Evolutionary conservation across 306 rosid species (phyloP), one percentile per base, ranked within the genome.

Genomic region (Rosa multiflora): DNA sequence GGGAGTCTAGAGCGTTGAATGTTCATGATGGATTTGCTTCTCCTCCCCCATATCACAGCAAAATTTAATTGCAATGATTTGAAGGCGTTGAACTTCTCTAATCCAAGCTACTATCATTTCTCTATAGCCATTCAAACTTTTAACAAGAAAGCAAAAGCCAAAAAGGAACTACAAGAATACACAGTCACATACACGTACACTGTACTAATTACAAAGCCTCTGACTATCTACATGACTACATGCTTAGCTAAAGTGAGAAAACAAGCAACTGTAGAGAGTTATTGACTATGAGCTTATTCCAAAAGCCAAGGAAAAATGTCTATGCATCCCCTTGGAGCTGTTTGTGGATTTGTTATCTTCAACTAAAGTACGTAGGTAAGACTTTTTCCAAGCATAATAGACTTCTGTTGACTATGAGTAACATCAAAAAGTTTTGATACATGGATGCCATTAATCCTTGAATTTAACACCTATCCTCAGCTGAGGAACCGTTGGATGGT

Each of bases 401-500:
- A 13, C 37, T 88, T n/a, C n/a, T 61, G 43, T 64, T 23, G 67
- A 26, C 67, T 61, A 23, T 4, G 67, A 26, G 39, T 90, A 93
- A 80, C 98, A 90, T 91, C 81, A 90, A 90, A 80, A 91, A 63
- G 23, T 39, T 2, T 17, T 39, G 29, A 63, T 17, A 29, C 47
- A 64, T 35, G 70, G n/a, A 29, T 11, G 37, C 42, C 69, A 11
- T 12, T 12, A 11, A 63, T 63, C 43, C 69, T 5, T 62, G 5
- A 4, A 26, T 4, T 64, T 87, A 89, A 77, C 91, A 86, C 77
- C 52, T 88, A 43, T 69, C 17, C 23, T 90, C 90, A 59, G 71
- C 80, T 5, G 64, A 70, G 48, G 85, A 59, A 35, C 81, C 86
- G 71, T 81, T 78, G 11, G 82, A 43, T 70, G 85, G 86, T 18